Base-by-base conservation (phyloP, 306 rosid genomes). In the Citrullus mucosospermus region DNA sequence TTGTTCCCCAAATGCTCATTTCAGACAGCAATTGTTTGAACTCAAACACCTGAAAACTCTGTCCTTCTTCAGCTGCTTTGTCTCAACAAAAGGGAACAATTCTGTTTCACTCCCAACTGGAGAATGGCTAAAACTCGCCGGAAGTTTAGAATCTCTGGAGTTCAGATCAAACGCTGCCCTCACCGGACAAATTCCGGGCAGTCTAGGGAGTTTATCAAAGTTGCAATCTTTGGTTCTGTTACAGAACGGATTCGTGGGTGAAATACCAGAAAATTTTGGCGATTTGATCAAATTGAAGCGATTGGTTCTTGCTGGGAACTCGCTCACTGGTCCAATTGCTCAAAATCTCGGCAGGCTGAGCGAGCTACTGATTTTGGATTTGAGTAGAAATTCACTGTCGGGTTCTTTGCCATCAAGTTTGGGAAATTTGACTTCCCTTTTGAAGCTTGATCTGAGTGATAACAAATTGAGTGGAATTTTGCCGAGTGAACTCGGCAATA, bases 391-490 rank as follows among this genome's bases (percentile, higher is more conserved):
- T 68, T 81, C 83, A 46, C 78, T 96, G 10, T 88, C 96, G 17
- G 99, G 96, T 74, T n/a, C 77, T 57, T 76, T 96, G 85, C 98
- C 96, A 30, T 4, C 9, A 4, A 61, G 89, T 41, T 25, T 91
- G 34, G 96, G 93, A 72, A 82, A 86, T 68, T 79, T 92, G 78
- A 84, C 76, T 48, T 83, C 99, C 62, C 85, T 83, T 16, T 79
- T 96, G 87, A 96, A 96, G 87, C 88, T 96, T 80, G 98, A 96
- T 80, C 28, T 91, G 53, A 91, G 98, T 87, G 83, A 83, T 85
- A 96, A 96, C 74, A 38, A 28, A 10, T 25, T 96, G 17, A 86
- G 84, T 85, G 97, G 99, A 16, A 81, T 60, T 71, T 78, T 90
- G 51, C 83, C 81, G 10, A 62, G 32, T 44, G 91, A 83, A 44